Conservation (phyloP, 306 rosid genomes). For the Chamaecrista fasciculata region DNA sequence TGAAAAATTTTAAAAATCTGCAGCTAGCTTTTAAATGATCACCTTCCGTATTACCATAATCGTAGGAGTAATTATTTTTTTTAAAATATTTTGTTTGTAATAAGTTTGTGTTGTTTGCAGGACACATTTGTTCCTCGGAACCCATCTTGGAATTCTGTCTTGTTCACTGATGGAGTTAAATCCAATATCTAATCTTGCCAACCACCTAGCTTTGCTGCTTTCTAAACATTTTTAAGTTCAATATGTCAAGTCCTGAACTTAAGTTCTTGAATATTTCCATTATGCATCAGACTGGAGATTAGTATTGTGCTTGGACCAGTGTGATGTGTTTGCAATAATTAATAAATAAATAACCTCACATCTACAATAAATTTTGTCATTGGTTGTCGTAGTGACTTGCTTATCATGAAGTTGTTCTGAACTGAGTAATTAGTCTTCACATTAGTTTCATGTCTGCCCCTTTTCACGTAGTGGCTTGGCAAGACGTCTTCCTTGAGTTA, state of each 20-base stretch:
- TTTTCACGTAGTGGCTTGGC: too few species aligned
- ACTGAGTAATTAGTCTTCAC: too few species aligned
- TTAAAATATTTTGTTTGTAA: background rate
- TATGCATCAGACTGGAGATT: background rate
- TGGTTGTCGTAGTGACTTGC: background rate
- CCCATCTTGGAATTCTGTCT: constrained; percentile 59
- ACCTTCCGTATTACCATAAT: background rate
- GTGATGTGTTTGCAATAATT: background rate
- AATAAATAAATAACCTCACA: background rate
- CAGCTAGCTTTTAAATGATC: background rate
- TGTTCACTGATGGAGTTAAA: constrained; percentile 46
- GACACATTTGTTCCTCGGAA: constrained; percentile 81
- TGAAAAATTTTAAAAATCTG: too few species aligned
- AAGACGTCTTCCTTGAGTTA: too few species aligned
- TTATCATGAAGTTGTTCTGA: background rate
- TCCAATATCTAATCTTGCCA: constrained; percentile 43
- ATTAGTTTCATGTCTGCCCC: too few species aligned
- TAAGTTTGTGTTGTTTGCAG: constrained; percentile 42
- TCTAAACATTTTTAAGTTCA: background rate
- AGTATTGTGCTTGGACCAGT: background rate
- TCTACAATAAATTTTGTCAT: background rate
- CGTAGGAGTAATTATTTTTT: background rate
- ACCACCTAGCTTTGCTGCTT: background rate
- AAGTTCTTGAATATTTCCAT: background rate
- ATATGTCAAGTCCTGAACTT: background rate